Evolutionary conservation across 768 basidiomycete genomes (phyloP).

Genomic region (Symmetrospora coprosmae): DNA sequence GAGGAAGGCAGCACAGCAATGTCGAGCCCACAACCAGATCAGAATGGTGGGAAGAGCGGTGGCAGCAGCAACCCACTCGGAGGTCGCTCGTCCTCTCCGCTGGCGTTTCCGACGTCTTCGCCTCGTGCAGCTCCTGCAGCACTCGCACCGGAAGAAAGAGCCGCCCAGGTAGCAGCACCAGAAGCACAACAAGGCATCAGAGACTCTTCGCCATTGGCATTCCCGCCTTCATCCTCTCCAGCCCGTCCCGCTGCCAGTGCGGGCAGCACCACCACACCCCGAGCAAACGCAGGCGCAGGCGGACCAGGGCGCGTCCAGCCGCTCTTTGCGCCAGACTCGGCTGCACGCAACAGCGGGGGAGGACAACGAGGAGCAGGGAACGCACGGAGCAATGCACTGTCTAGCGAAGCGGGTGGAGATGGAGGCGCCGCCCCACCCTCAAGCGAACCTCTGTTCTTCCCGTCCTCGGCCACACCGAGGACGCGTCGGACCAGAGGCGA

Average conservation of each 20-base stretch:
- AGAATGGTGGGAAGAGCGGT: background rate
- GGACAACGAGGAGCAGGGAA: slow-evolving; percentile 6
- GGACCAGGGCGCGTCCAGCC: no score
- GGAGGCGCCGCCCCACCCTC: slow-evolving; percentile 22
- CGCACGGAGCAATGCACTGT: slow-evolving; percentile 9
- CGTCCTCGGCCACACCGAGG: slow-evolving; percentile 38
- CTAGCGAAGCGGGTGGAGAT: background rate
- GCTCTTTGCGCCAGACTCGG: slow-evolving; percentile 25
- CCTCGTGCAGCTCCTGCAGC: background rate
- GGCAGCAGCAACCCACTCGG: background rate
- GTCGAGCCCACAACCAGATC: background rate
- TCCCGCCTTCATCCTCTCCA: slow-evolving; percentile 30
- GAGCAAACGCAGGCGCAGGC: slow-evolving; percentile 6
- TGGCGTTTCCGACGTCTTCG: slow-evolving; percentile 38
- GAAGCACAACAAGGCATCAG: no score
- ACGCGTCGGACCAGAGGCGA: slow-evolving; percentile 63
- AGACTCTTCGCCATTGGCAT: no score
- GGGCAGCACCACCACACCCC: slow-evolving; percentile 24
- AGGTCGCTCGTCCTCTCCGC: slow-evolving; percentile 35
- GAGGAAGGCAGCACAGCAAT: background rate
- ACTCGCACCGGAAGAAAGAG: background rate
- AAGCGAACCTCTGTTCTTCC: slow-evolving; percentile 40
- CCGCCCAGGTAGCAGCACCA: background rate
- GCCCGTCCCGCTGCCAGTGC: slow-evolving; percentile 33
- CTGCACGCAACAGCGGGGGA: slow-evolving; percentile 6